Conservation (phyloP, 495 filamentous ascomycete genomes). For the Stereocaulon alpinum region DNA sequence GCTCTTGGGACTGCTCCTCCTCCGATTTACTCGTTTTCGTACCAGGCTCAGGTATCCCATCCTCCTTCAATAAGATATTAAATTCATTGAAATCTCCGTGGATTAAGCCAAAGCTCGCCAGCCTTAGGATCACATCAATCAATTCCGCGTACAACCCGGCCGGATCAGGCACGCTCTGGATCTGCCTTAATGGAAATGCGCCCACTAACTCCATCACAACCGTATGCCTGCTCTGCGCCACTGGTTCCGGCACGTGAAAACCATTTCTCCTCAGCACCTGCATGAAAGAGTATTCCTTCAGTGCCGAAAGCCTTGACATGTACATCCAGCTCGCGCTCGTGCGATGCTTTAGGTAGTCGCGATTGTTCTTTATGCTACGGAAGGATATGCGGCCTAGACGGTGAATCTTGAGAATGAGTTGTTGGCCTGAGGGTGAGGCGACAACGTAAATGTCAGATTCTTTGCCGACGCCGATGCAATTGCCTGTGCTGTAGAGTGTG, state of each 20-base stretch:
- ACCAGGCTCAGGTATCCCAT: conserved; percentile 26
- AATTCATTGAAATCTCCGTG: conserved; percentile 99
- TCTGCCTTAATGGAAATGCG: conserved; percentile 78
- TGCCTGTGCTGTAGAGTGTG: conserved; percentile 80
- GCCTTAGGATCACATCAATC: conserved; percentile 71
- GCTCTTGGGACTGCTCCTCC: background rate
- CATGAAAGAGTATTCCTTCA: conserved; percentile 93
- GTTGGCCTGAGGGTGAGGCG: conserved; percentile 37
- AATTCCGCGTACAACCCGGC: conserved; percentile 76
- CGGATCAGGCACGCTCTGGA: conserved; percentile 67
- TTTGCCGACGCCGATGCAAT: conserved; percentile 93
- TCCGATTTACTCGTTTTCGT: no score
- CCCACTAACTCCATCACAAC: conserved; percentile 90
- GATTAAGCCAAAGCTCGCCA: conserved; percentile 84
- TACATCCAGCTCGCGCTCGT: conserved; percentile 88
- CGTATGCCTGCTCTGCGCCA: conserved; percentile 82
- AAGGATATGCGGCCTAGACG: conserved; percentile 94
- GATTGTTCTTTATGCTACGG: conserved; percentile 86
- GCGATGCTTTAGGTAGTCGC: conserved; percentile 85
- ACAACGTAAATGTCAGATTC: conserved; percentile 94
- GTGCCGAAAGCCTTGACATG: conserved; percentile 80
- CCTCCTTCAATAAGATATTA: conserved; percentile 87
- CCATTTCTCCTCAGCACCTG: conserved; percentile 66
- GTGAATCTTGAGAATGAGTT: conserved; percentile 84
- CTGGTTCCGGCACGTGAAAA: conserved; percentile 79